Base-by-base conservation (phyloP, 2,329 filamentous ascomycete species). In the Venturia asperata region DNA sequence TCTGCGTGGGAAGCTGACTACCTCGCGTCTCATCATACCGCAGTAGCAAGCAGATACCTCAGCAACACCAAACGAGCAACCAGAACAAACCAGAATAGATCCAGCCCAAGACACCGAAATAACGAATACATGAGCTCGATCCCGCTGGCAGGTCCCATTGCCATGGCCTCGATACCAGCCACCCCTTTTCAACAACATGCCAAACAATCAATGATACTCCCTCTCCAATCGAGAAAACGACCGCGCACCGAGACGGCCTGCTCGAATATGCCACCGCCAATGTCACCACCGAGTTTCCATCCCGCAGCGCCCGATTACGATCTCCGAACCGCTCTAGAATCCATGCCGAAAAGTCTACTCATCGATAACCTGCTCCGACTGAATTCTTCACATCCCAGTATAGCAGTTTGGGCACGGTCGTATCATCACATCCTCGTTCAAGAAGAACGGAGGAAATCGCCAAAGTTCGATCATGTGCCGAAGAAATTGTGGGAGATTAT, bases 1-100 rank as follows among this genome's bases (percentile, higher is more conserved):
- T 34, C 30, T 34, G 30, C 30, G 30, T 6, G 30, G 30, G 27
- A 9, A 39, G 30, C 52, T 58, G 5, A 58, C 30, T n/a, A 58
- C 19, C 52, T 58, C 30, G 21, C 17, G 52, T 34, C 30, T 19
- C 19, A 37, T 11, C 5, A 37, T n/a, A 37, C 7, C n/a, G n/a
- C 17, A 21, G n/a, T 24, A 21, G 52, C 52, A 58, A 58, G 30
- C 30, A 58, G 37, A 58, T 58, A 37, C 52, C 52, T 21, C 52
- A 58, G 30, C 30, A 6, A 34, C 30, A 34, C 30, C 30, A 34
- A 34, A 34, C 30, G 30, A 34, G 30, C 30, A 6, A 34, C 30
- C 30, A 34, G 30, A 34, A 3, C 30, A 6, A 34, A 34, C 30
- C 30, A 3, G 30, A 34, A 34, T 34, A 34, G 30, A 3, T 34